Base-by-base conservation (phyloP, 768 basidiomycete genomes). In the Lentinula sp. region DNA sequence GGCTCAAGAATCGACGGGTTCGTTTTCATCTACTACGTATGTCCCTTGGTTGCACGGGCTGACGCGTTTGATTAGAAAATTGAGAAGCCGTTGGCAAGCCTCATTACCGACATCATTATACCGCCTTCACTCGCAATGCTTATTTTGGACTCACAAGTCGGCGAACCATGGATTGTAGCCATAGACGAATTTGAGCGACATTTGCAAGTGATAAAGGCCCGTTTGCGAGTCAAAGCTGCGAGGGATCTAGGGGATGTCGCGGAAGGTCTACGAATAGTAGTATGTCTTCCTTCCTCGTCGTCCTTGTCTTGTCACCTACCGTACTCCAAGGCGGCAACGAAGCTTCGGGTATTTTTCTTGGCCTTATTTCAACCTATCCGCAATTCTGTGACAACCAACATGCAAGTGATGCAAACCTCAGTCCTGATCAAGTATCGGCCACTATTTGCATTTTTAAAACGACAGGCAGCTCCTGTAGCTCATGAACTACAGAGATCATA, bases 391-490 rank as follows among this genome's bases (percentile, higher is more conserved):
- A 87, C 93, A 12, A 93, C 93, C 6, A 97, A 98, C 70, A 86
- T 98, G 78, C 91, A 94, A 67, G 86, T 97, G 57, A 78, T 98
- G 2, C 97, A 99, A 71, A 90, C 91, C 0, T 88, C 91, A 0
- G 80, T 94, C 3, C 80, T 98, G 41, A 73, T 94, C 64, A 94
- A 95, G 70, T 94, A 93, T 69, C 81, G 81, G 51, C 77, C 90
- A 7, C 78, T 98, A 61, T 98, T 86, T 67, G 81, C 82, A 1
- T 99, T 98, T 70, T 78, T 99, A 41, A 86, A 88, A 64, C 86
- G 92, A 2, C 90, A 94, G 63, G 90, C 90, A 5, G 81, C 87
- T 8, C 79, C 79, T 37, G 90, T 95, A 35, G 95, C 97, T 3
- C 81, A 81, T 50, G 95, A 98, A 71, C 76, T 99, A 23, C 93